These are phyloP conservation scores for Bonia amplexicaulis DNA, from an alignment of 176 grass and related monocot genomes.

Conservation along the genomic window DNA sequence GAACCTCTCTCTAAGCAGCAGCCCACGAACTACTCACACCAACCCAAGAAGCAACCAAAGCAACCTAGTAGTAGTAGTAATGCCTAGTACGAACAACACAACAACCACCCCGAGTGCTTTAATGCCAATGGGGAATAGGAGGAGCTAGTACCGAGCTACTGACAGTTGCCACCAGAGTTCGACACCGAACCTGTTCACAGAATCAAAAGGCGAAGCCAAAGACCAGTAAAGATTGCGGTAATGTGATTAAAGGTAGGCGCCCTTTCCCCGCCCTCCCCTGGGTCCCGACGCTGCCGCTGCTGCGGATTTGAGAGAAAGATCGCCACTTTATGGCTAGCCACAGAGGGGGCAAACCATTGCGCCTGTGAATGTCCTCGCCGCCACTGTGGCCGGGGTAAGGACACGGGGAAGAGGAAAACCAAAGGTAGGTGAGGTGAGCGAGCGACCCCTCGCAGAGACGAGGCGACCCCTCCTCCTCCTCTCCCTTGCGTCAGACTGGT, in stretches of 20 bases:
- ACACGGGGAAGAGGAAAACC: background rate
- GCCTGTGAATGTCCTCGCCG: conserved; percentile 37
- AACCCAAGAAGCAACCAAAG: conserved; percentile 25
- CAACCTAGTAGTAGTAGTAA: conserved; percentile 7
- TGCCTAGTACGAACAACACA: conserved; percentile 48
- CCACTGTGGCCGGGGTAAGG: conserved; percentile 31
- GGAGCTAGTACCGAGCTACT: conserved; percentile 28
- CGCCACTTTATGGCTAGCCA: conserved; percentile 35
- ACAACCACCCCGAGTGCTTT: conserved; percentile 33
- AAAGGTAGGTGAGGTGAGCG: background rate
- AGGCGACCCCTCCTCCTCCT: background rate
- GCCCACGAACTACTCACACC: conserved; percentile 9
- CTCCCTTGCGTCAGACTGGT: background rate
- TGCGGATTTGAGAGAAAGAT: conserved; percentile 40
- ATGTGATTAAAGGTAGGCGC: conserved; percentile 20
- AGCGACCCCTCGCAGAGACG: background rate
- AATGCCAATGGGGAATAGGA: conserved; percentile 34
- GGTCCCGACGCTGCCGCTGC: conserved; percentile 19
- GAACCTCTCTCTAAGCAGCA: conserved; percentile 5
- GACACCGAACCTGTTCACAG: conserved; percentile 32
- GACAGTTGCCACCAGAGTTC: conserved; percentile 37
- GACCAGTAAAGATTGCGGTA: conserved; percentile 38
- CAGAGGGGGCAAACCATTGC: conserved; percentile 23
- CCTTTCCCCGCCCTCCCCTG: conserved; percentile 12
- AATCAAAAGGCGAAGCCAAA: conserved; percentile 29